Percentiles rank a stretch among this genome's conserved stretches.
phyloP scores from a whole-genome alignment of 352 stramenopile genomes.

The Pythium periplocum region DNA sequence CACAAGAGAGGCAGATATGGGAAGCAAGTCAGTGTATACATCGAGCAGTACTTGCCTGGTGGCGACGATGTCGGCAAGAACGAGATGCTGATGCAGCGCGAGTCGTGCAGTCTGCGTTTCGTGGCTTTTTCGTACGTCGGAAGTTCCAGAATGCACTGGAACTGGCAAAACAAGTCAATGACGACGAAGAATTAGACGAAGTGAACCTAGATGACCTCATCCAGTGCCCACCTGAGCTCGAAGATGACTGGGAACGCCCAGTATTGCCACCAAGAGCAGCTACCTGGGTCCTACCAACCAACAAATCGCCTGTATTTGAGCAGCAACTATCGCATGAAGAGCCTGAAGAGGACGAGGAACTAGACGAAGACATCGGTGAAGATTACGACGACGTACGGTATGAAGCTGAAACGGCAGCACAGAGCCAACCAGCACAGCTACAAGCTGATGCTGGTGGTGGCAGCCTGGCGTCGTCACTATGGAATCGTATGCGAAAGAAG shows the following conservation, averaged over 20 bases:
- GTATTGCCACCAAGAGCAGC: slow-evolving; percentile 18
- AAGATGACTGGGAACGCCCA: slow-evolving; percentile 54
- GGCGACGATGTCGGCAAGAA: slow-evolving; percentile 9
- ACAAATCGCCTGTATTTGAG: too few species aligned
- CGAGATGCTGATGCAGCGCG: slow-evolving; percentile 24
- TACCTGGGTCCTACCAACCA: too few species aligned
- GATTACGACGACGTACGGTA: slow-evolving; percentile 1
- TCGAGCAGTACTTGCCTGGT: not conserved
- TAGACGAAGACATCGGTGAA: slow-evolving; percentile 1
- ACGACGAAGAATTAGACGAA: slow-evolving; percentile 30
- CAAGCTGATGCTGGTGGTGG: slow-evolving; percentile 1
- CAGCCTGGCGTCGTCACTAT: slow-evolving; percentile 38
- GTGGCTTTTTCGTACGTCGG: slow-evolving; percentile 55
- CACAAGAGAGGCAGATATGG: not conserved
- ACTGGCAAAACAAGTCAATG: slow-evolving; percentile 27
- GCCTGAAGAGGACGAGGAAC: slow-evolving; percentile 8
- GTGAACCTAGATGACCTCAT: slow-evolving; percentile 62
- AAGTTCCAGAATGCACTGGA: slow-evolving; percentile 62
- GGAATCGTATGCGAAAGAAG: slow-evolving; percentile 61
- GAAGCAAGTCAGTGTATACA: slow-evolving; percentile 1
- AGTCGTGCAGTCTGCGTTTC: slow-evolving; percentile 62
- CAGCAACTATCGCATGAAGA: too few species aligned
- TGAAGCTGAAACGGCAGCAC: too few species aligned
- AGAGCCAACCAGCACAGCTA: not conserved
- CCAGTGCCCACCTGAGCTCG: slow-evolving; percentile 41